These are phyloP conservation scores for Exophiala sp. DNA, from an alignment of 2,329 filamentous ascomycete species.

Conservation along the genomic window DNA sequence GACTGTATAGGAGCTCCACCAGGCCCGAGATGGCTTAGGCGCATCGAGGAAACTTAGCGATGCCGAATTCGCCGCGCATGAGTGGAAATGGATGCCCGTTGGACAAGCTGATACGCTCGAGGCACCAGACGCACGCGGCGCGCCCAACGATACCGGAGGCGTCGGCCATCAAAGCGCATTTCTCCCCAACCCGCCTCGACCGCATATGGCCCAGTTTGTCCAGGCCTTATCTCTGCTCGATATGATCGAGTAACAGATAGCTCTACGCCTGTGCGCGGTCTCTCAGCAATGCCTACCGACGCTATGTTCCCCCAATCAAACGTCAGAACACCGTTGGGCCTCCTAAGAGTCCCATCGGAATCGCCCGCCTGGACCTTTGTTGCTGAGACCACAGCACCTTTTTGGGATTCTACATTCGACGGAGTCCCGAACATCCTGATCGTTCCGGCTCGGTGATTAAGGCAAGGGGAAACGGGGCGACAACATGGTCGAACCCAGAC, in stretches of 20 bases:
- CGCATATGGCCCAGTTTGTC: constrained; percentile 5
- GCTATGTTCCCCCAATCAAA: constrained; percentile 12
- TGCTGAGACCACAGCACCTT: constrained; percentile 7
- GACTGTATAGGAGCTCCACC: constrained; percentile 2
- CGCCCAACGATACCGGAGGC: constrained; percentile 21
- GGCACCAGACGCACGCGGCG: constrained; percentile 1
- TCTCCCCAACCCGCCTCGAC: constrained; percentile 5
- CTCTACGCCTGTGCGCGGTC: not conserved
- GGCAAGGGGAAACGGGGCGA: constrained; percentile 3
- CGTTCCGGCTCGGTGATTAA: constrained; percentile 4
- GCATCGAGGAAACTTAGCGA: constrained; percentile 14
- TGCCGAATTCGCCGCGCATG: constrained; percentile 9
- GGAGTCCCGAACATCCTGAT: constrained; percentile 2
- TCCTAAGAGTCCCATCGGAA: constrained; percentile 9
- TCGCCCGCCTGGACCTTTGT: constrained; percentile 13
- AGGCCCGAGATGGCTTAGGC: constrained; percentile 17
- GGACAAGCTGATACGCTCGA: not conserved
- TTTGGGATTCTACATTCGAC: not conserved
- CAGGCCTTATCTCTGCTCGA: constrained; percentile 24
- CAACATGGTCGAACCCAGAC: constrained; percentile 5
- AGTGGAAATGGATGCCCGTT: constrained; percentile 2
- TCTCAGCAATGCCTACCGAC: not conserved
- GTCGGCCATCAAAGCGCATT: constrained; percentile 1
- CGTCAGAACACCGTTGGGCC: not conserved
- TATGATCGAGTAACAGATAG: constrained; percentile 28